Evolutionary conservation across 441 rosid species (phyloP).

Genomic region (Adansonia madagascariensis): DNA sequence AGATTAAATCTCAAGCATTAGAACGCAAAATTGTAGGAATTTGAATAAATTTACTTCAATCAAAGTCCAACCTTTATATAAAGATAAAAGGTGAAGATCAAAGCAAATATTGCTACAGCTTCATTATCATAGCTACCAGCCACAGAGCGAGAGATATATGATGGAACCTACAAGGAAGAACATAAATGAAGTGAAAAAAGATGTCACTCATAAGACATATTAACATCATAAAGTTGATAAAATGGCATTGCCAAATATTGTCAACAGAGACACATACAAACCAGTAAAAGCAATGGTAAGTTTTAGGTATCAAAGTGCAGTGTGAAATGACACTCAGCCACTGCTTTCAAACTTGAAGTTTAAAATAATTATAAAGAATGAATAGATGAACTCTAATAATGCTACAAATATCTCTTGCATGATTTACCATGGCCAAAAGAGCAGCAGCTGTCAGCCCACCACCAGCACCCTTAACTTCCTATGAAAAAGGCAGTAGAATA

Average conservation of each 20-base stretch:
- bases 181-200: conserved; percentile 21
- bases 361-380: conserved; percentile 19
- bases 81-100: conserved; percentile 93
- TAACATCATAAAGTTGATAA: conserved; percentile 8
- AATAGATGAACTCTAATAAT: conserved; percentile 21
- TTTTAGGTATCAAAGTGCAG: conserved; percentile 11
- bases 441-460: conserved; percentile 97
- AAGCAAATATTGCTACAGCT: conserved; percentile 99
- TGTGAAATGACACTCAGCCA: conserved; percentile 22
- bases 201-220: conserved; percentile 4
- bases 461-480: conserved; percentile 98
- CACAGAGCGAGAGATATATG: conserved; percentile 94
- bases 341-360: conserved; percentile 18
- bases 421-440: conserved; percentile 95
- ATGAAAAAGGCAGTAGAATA: conserved; percentile 33
- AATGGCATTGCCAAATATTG: conserved; percentile 3
- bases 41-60: conserved; percentile 24
- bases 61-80: conserved; percentile 78
- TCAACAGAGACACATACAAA: neutral
- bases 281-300: neutral
- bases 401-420: conserved; percentile 32
- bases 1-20: neutral
- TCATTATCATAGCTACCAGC: conserved; percentile 99
- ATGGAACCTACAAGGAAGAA: conserved; percentile 75
- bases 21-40: conserved; percentile 21